Evolutionary conservation across 306 rosid species (phyloP), one percentile per base, ranked within the genome.

Genomic region (Trifolium fragiferum): DNA sequence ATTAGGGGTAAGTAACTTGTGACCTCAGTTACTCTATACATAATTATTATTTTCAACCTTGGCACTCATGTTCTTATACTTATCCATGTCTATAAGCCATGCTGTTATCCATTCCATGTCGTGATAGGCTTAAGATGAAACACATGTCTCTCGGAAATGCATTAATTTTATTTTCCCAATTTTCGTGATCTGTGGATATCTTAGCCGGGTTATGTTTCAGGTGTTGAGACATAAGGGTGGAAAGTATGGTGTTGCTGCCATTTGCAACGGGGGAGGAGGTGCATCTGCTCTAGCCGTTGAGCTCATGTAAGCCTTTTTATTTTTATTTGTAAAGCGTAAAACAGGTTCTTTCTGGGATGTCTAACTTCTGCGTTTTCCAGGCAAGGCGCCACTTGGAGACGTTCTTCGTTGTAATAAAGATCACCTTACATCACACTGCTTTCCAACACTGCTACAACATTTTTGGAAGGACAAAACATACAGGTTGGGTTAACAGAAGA

Each of bases 201-300:
- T 82, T 38, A 68, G 72, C 40, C 62, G 43, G 40, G 49, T 61
- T 72, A 76, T 83, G 71, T 81, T 72, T 69, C 87, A 93, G 98
- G 96, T 91, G 68, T 70, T 89, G 73, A 91, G 92, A 70, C 90
- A 91, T 23, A 85, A 82, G 80, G 85, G 89, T 62, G 96, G 97
- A 53, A 91, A 74, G 85, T 91, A 89, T 71, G 98, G 98, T 33
- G 89, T 91, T 82, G 94, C 63, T 32, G 89, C 84, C 38, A 86
- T 93, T 65, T 93, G 98, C 87, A 91, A 93, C 32, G 98, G 98
- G 16, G 98, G 97, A 78, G 98, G 98, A 54, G 98, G 98, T 10
- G 97, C 98, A n/a, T 93, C 98, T 55, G 90, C 98, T 23, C 83
- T 93, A 64, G 96, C 91, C 50, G 33, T 93, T 76, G 97, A 93